A percentile compares a stretch with the other conserved stretches of the same genome.
phyloP scores from a whole-genome alignment of 768 basidiomycete species.

The Russula foetens region DNA sequence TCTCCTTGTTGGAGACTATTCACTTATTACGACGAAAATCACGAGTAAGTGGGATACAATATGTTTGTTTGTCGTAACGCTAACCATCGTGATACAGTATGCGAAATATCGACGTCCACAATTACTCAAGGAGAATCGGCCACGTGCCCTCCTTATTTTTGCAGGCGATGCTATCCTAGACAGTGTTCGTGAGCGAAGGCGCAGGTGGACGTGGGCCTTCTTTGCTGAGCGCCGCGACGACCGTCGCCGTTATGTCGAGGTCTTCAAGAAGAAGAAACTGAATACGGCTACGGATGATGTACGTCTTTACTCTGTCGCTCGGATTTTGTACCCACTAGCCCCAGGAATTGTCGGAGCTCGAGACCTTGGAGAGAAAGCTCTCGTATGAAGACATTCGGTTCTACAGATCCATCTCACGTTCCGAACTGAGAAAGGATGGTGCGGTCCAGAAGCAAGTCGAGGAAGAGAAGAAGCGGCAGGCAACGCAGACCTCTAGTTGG shows the following conservation, averaged over 20 bases:
- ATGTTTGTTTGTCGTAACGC: conserved; percentile 15
- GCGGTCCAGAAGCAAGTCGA: conserved; percentile 57
- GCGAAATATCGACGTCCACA: conserved; percentile 66
- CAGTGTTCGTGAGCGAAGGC: conserved; percentile 74
- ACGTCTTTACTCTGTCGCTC: conserved; percentile 17
- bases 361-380: conserved; percentile 70
- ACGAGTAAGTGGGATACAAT: conserved; percentile 40
- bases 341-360: conserved; percentile 48
- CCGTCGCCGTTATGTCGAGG: conserved; percentile 70
- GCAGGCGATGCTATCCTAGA: conserved; percentile 73
- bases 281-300: conserved; percentile 49
- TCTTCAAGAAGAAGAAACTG: conserved; percentile 72
- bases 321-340: conserved; percentile 7
- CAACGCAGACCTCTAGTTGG: conserved; percentile 45
- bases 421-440: conserved; percentile 77
- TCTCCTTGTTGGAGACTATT: conserved; percentile 93
- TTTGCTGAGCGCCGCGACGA: conserved; percentile 86
- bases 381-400: conserved; percentile 94
- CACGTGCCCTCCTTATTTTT: conserved; percentile 66
- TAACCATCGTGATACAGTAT: conserved; percentile 45
- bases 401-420: conserved; percentile 91
- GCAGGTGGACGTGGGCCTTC: conserved; percentile 88
- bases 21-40: conserved; percentile 86
- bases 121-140: conserved; percentile 49
- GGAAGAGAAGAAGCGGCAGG: conserved; percentile 52